Evolutionary conservation across 768 basidiomycete genomes (phyloP).

Genomic region (Mycena latifolia): DNA sequence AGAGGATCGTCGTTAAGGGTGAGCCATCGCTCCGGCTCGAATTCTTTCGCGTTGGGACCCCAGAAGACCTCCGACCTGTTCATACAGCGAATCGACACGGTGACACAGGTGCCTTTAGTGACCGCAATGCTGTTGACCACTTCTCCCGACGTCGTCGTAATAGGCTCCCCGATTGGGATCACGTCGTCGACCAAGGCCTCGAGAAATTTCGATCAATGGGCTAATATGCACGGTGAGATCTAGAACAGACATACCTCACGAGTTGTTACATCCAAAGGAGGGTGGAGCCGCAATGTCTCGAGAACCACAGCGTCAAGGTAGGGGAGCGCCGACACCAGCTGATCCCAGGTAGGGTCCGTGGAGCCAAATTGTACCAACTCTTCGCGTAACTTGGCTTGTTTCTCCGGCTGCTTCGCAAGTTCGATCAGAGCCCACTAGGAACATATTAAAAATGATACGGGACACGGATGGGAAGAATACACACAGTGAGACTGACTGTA

Average conservation of each 20-base stretch:
- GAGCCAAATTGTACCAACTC: slow-evolving; percentile 41
- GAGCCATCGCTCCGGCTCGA: slow-evolving; percentile 60
- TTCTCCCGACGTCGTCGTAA: slow-evolving; percentile 43
- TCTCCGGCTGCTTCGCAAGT: slow-evolving; percentile 44
- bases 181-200: slow-evolving; percentile 54
- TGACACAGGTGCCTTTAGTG: slow-evolving; percentile 53
- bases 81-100: slow-evolving; percentile 52
- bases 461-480: neutral
- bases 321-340: slow-evolving; percentile 49
- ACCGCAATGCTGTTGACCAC: slow-evolving; percentile 46
- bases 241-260: slow-evolving; percentile 43
- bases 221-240: too few species aligned
- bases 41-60: slow-evolving; percentile 59
- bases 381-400: slow-evolving; percentile 47
- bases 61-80: slow-evolving; percentile 56
- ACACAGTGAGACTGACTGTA: neutral
- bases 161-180: slow-evolving; percentile 50
- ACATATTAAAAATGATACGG: neutral
- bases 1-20: slow-evolving; percentile 37
- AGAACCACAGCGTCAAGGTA: slow-evolving; percentile 56
- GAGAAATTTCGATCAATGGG: neutral
- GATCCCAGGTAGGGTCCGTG: slow-evolving; percentile 54
- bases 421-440: slow-evolving; percentile 52
- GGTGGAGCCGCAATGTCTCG: slow-evolving; percentile 54
- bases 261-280: slow-evolving; percentile 43